Percentiles rank a stretch among this genome's conserved stretches.
Conservation (phyloP, 306 rosid species). For the Acacia acuminata region DNA sequence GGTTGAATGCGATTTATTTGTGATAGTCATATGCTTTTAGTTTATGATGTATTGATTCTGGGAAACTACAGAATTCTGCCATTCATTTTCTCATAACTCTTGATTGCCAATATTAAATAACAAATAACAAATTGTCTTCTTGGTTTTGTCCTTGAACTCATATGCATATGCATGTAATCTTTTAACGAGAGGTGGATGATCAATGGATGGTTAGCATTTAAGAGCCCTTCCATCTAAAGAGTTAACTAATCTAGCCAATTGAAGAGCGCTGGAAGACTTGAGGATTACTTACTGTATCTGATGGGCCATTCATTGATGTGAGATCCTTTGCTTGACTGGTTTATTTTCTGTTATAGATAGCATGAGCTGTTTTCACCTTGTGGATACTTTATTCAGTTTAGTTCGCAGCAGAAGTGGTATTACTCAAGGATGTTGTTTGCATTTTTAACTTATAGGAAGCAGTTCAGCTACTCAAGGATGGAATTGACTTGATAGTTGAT, state of each 20-base stretch:
- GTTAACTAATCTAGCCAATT: slow-evolving; percentile 64
- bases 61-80: not conserved
- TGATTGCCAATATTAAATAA: not conserved
- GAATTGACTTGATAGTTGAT: slow-evolving; percentile 79
- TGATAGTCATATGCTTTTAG: not conserved
- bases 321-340: slow-evolving; percentile 37
- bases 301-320: slow-evolving; percentile 75
- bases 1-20: not conserved
- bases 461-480: slow-evolving; percentile 80
- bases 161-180: not conserved
- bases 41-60: not conserved
- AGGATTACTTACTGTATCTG: slow-evolving; percentile 60
- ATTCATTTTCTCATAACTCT: slow-evolving; percentile 4
- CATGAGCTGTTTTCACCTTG: not conserved
- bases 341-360: not conserved
- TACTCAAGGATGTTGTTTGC: slow-evolving; percentile 14
- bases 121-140: too few species aligned
- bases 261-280: slow-evolving; percentile 76
- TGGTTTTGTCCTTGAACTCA: not conserved
- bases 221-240: slow-evolving; percentile 71
- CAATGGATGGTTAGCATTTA: slow-evolving; percentile 77
- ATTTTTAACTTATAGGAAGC: slow-evolving; percentile 61
- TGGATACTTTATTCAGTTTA: slow-evolving; percentile 11
- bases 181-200: slow-evolving; percentile 82
- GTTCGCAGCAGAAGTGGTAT: not conserved